Base-by-base conservation (phyloP, 2,329 filamentous ascomycete species). In the Exophiala bonariae region DNA sequence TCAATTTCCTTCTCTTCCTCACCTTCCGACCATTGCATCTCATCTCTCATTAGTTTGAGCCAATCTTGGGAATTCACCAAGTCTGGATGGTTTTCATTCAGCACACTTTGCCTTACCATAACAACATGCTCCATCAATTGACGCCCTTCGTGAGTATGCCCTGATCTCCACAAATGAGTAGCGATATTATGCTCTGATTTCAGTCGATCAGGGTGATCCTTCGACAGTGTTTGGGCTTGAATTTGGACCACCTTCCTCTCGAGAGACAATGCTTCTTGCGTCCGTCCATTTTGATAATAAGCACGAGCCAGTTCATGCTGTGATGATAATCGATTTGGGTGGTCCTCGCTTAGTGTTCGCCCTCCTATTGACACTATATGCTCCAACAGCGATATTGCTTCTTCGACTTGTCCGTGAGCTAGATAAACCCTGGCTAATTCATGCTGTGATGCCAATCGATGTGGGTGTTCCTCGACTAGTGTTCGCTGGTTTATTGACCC, bases 391-490 rank as follows among this genome's bases (percentile, higher is more conserved):
- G 22, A 17, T 35, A 54, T 46, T 11, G 54, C 56, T 22, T 60
- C 51, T 8, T 52, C 23, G 16, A 56, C 45, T 18, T 54, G 36
- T 13, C 52, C 53, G 3, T 54, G 16, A 11, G 52, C 47, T 19
- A 30, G 32, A 40, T 63, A 59, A 18, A 46, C 48, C 10, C 43
- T 0, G 7, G 46, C 51, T 14, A 55, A 36, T 20, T 30, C 23
- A 32, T 44, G 20, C 28, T 52, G 31, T 17, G 49, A 55, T 2
- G 36, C 26, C 9, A 52, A 22, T 36, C 41, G 52, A n/a, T 56
- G 50, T n/a, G 61, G 50, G 41, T 65, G 56, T 9, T 61, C 45
- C 22, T 59, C 53, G 20, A 51, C 48, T 4, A 64, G 49, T 35
- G 49, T 57, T 26, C 52, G 48, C 22, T 60, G 51, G 11, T 39